Conservation (phyloP, 345 rosid species). For the Eucalyptus dawsonii region DNA sequence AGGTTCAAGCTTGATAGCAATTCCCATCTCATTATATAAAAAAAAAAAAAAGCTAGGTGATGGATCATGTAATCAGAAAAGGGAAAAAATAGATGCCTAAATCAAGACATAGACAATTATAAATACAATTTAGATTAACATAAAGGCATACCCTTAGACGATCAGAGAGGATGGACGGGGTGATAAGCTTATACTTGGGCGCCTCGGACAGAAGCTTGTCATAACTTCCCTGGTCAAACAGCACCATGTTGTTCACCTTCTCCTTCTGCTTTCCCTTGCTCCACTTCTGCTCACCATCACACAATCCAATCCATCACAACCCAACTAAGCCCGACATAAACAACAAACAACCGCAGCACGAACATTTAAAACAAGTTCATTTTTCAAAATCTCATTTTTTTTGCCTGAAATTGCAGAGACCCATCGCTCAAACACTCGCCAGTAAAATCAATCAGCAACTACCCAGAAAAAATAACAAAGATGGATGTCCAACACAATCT, state of each 20-base stretch:
- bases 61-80: neutral
- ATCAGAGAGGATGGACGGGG: constrained; percentile 31
- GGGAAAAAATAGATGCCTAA: neutral
- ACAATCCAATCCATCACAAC: neutral
- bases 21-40: neutral
- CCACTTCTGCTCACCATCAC: constrained; percentile 23
- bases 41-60: neutral
- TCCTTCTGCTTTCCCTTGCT: constrained; percentile 43
- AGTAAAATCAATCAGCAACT: neutral
- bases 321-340: neutral
- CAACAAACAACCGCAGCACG: neutral
- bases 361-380: neutral
- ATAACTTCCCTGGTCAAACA: constrained; percentile 37
- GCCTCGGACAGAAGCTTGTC: constrained; percentile 29
- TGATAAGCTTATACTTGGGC: constrained; percentile 33
- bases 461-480: neutral
- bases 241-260: constrained; percentile 43
- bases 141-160: constrained; percentile 18
- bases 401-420: neutral
- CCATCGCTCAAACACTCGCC: neutral
- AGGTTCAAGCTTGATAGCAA: neutral
- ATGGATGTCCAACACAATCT: neutral
- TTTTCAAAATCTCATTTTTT: neutral
- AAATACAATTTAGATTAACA: neutral
- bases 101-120: neutral